Evolutionary conservation across 164 flowering plant genomes (phyloP).

Genomic region (Litsea cubeba): DNA sequence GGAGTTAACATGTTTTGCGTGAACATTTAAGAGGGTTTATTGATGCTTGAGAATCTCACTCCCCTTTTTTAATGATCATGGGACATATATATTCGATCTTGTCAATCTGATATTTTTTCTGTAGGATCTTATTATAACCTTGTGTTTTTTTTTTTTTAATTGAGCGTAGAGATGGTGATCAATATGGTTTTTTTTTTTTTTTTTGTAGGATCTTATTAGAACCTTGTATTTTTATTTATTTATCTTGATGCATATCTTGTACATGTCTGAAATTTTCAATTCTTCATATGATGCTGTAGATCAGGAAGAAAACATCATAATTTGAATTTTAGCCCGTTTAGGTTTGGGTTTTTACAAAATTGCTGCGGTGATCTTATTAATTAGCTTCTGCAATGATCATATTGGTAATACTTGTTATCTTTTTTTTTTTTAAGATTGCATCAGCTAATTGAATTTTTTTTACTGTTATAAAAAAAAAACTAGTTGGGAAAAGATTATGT

Average conservation of each 20-base stretch:
- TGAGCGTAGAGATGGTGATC: neutral
- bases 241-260: neutral
- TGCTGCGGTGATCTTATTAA: neutral
- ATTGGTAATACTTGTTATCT: neutral
- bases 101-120: no score
- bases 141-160: neutral
- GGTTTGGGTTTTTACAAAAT: neutral
- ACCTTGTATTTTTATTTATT: neutral
- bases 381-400: neutral
- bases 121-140: neutral
- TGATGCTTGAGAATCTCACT: neutral
- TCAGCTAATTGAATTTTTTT: neutral
- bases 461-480: no score
- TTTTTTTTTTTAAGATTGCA: neutral
- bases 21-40: constrained; percentile 6
- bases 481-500: neutral
- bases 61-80: neutral
- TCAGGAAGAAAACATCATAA: neutral
- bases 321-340: neutral
- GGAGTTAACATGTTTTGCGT: neutral
- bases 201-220: neutral
- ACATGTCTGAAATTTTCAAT: neutral
- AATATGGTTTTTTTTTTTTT: no score
- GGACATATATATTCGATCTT: neutral
- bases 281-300: constrained; percentile 3